Evolutionary conservation across 768 basidiomycete genomes (phyloP).

Genomic region (Leccinum subgranulosum): DNA sequence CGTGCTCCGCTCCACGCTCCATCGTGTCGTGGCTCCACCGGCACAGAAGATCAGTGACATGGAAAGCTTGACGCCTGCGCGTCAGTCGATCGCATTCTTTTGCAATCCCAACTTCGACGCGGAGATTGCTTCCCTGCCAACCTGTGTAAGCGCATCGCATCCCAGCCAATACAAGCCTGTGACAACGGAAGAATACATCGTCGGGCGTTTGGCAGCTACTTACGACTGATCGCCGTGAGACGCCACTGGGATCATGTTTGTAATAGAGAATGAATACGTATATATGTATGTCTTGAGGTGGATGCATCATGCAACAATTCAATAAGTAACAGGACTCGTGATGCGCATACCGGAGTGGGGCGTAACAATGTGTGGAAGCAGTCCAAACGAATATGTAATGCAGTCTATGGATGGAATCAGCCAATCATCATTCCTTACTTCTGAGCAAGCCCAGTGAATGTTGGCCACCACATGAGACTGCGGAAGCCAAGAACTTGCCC

Average conservation of each 20-base stretch:
- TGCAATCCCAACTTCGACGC: slow-evolving; percentile 77
- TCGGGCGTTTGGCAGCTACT: slow-evolving; percentile 62
- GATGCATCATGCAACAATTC: slow-evolving; percentile 15
- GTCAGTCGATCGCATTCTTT: slow-evolving; percentile 86
- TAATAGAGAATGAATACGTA: slow-evolving; percentile 5
- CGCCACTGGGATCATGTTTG: background rate
- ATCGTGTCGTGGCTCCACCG: slow-evolving; percentile 76
- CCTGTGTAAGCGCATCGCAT: slow-evolving; percentile 36
- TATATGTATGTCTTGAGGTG: slow-evolving; percentile 14
- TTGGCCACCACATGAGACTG: slow-evolving; percentile 73
- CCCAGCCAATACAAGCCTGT: slow-evolving; percentile 72
- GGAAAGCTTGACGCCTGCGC: slow-evolving; percentile 56
- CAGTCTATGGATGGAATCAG: slow-evolving; percentile 5
- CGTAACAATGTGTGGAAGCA: slow-evolving; percentile 9
- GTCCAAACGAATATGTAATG: slow-evolving; percentile 19
- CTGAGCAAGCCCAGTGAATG: slow-evolving; percentile 72
- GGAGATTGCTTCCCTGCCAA: slow-evolving; percentile 69
- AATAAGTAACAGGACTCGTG: slow-evolving; percentile 18
- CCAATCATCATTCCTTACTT: slow-evolving; percentile 43
- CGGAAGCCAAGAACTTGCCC: slow-evolving; percentile 52
- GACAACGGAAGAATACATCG: slow-evolving; percentile 74
- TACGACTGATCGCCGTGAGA: slow-evolving; percentile 37
- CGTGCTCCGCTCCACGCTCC: slow-evolving; percentile 72
- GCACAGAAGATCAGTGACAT: slow-evolving; percentile 44
- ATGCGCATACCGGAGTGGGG: slow-evolving; percentile 15